phyloP scores from a whole-genome alignment of 495 filamentous ascomycete genomes.

The Talaromyces ruber region DNA sequence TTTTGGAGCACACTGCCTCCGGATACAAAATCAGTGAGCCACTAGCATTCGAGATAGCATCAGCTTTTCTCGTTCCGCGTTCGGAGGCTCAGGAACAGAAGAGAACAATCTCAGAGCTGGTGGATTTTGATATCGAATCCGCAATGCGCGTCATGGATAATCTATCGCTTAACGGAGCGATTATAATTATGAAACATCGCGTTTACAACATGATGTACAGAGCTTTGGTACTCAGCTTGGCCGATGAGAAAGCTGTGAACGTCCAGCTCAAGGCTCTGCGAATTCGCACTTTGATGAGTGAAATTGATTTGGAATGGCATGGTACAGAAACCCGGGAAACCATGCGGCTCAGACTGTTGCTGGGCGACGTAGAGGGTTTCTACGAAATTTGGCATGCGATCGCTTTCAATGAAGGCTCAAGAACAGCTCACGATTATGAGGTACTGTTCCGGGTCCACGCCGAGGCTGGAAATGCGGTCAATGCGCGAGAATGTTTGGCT shows the following conservation, averaged over 20 bases:
- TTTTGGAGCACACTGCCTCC: conserved; percentile 21
- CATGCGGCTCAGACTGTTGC: conserved; percentile 11
- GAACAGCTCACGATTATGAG: conserved; percentile 48
- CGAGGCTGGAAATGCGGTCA: conserved; percentile 30
- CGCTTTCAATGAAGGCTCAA: conserved; percentile 35
- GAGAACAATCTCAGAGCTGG: conserved; percentile 8
- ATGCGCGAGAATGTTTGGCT: conserved; percentile 41
- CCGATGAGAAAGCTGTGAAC: neutral
- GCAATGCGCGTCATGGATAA: conserved; percentile 38
- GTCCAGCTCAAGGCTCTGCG: neutral
- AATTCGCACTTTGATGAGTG: neutral
- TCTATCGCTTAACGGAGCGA: conserved; percentile 35
- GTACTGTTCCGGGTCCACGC: conserved; percentile 46
- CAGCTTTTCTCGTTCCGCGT: conserved; percentile 24
- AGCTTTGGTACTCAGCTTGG: conserved; percentile 8
- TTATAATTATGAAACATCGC: conserved; percentile 26
- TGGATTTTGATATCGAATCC: conserved; percentile 23
- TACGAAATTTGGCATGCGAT: conserved; percentile 55
- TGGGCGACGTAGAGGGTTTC: conserved; percentile 43
- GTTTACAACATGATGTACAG: conserved; percentile 35
- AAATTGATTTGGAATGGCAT: neutral
- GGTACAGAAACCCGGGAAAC: conserved; percentile 5
- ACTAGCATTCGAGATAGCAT: conserved; percentile 26
- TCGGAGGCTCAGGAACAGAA: neutral
- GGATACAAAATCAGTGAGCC: conserved; percentile 26